Percentiles rank a stretch among this genome's conserved stretches.
phyloP scores from a whole-genome alignment of 257 asterid genomes.

The Solanum dulcamara region DNA sequence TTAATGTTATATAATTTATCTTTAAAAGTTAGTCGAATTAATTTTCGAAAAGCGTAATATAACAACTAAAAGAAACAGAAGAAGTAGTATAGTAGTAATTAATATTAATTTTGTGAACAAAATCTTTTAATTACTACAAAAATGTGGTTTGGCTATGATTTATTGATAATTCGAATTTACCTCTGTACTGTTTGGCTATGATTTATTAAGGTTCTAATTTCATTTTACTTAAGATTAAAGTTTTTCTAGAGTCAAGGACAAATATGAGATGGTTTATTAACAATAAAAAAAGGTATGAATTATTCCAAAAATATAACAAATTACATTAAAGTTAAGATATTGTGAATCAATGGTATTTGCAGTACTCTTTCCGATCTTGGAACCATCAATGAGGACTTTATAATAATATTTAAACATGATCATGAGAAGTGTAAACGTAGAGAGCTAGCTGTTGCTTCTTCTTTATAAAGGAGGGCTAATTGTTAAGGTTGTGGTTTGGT shows the following conservation, averaged over 20 bases:
- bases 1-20: too few species aligned
- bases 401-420: background rate
- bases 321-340: background rate
- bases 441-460: background rate
- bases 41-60: background rate
- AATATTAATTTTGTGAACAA: background rate
- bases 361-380: background rate
- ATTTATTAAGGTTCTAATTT: background rate
- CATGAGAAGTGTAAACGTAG: background rate
- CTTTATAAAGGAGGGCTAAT: background rate
- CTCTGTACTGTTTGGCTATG: background rate
- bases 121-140: background rate
- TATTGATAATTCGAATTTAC: background rate
- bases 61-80: background rate
- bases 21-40: too few species aligned
- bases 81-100: too few species aligned
- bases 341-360: background rate
- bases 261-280: background rate
- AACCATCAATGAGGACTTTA: background rate
- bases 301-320: background rate
- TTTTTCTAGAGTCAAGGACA: background rate
- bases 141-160: background rate
- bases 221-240: background rate
- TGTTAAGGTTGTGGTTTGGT: background rate
- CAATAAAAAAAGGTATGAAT: background rate